Conservation (phyloP, 371 early-diverging fungal species). For the Mucor circinelloides region DNA sequence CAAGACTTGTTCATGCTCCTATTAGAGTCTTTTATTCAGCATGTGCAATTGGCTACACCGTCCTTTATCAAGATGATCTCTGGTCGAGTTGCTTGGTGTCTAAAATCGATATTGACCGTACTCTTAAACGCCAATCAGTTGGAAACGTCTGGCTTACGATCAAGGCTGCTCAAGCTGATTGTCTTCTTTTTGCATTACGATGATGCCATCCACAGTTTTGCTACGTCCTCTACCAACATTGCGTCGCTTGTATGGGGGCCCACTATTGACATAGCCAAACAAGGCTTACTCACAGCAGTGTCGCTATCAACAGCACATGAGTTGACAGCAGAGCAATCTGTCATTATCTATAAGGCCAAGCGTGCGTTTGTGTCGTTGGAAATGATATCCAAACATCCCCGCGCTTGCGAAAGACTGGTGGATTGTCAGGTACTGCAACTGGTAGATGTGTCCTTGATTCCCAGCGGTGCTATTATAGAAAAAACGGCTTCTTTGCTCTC, state of each 20-base stretch:
- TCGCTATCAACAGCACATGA: neutral
- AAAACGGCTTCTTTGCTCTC: slow-evolving; percentile 1
- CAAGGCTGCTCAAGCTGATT: slow-evolving; percentile 22
- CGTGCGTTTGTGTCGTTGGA: slow-evolving; percentile 28
- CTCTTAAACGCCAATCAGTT: slow-evolving; percentile 6
- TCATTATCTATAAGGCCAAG: slow-evolving; percentile 25
- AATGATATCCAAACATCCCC: slow-evolving; percentile 11
- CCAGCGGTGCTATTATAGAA: neutral
- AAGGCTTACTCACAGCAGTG: slow-evolving; percentile 14
- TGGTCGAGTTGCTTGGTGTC: slow-evolving; percentile 19
- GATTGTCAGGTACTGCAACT: slow-evolving; percentile 27
- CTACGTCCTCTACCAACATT: slow-evolving; percentile 22
- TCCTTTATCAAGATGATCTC: slow-evolving; percentile 3
- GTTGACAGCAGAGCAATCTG: neutral
- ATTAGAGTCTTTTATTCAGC: slow-evolving; percentile 32
- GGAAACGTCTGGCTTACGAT: neutral
- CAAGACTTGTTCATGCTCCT: slow-evolving; percentile 18
- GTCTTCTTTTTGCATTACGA: slow-evolving; percentile 31
- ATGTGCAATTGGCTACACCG: slow-evolving; percentile 18
- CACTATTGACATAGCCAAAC: slow-evolving; percentile 27
- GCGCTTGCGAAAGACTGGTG: slow-evolving; percentile 31
- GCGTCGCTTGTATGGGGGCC: slow-evolving; percentile 27
- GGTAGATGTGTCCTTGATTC: slow-evolving; percentile 8
- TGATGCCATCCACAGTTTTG: slow-evolving; percentile 28
- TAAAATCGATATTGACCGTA: slow-evolving; percentile 21